A percentile compares a stretch with the other conserved stretches of the same genome.
phyloP scores from a whole-genome alignment of 495 filamentous ascomycete genomes.

The Penicillium roqueforti region DNA sequence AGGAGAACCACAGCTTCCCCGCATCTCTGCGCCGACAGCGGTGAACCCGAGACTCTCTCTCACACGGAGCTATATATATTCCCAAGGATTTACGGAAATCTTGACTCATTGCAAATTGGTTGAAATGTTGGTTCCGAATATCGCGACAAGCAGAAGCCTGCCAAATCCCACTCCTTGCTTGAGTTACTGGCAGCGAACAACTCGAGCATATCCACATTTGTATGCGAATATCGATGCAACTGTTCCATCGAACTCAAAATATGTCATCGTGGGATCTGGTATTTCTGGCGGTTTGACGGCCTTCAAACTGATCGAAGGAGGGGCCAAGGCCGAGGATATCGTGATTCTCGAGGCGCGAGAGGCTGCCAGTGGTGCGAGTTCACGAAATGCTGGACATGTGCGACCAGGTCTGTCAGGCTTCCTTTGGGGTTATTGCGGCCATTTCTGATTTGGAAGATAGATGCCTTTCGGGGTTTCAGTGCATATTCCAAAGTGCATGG shows the following conservation, averaged over 20 bases:
- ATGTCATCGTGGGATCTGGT: slow-evolving; percentile 29
- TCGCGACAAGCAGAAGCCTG: slow-evolving; percentile 18
- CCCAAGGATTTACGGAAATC: not conserved
- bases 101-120: not conserved
- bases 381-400: slow-evolving; percentile 33
- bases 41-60: not conserved
- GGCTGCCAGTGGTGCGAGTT: slow-evolving; percentile 29
- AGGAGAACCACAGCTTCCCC: not conserved
- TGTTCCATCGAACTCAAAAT: slow-evolving; percentile 17
- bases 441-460: slow-evolving; percentile 3
- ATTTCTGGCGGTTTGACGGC: slow-evolving; percentile 27
- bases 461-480: slow-evolving; percentile 32
- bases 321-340: slow-evolving; percentile 22
- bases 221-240: slow-evolving; percentile 13
- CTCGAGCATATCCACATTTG: slow-evolving; percentile 24
- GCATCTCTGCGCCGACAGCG: slow-evolving; percentile 1
- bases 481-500: slow-evolving; percentile 32
- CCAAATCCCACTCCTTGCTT: slow-evolving; percentile 23
- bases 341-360: slow-evolving; percentile 33
- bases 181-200: slow-evolving; percentile 36
- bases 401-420: slow-evolving; percentile 25
- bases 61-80: not conserved
- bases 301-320: slow-evolving; percentile 24
- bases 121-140: not conserved
- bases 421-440: not conserved